Percentiles rank a stretch among this genome's conserved stretches.
Conservation (phyloP, 2,329 filamentous ascomycete species). For the Cryoendolithus antarcticus region DNA sequence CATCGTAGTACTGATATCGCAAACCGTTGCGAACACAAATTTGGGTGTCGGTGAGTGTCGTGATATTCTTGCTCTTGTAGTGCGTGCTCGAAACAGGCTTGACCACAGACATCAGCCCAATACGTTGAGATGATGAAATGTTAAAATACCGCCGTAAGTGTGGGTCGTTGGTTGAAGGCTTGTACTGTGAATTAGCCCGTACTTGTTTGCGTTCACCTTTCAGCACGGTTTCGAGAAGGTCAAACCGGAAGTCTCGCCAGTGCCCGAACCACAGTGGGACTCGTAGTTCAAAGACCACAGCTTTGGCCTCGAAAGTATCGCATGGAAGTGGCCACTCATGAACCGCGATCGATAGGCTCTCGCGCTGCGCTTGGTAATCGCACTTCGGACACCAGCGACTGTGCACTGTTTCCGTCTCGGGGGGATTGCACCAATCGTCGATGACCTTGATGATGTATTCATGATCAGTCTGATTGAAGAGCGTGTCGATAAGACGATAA, state of each 20-base stretch:
- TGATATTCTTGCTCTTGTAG: slow-evolving; percentile 31
- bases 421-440: slow-evolving; percentile 9
- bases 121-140: neutral
- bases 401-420: slow-evolving; percentile 21
- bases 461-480: slow-evolving; percentile 1
- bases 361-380: slow-evolving; percentile 23
- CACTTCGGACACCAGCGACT: slow-evolving; percentile 32
- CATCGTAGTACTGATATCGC: slow-evolving; percentile 38
- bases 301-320: slow-evolving; percentile 21
- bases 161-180: slow-evolving; percentile 6
- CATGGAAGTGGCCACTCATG: slow-evolving; percentile 41
- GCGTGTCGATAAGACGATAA: slow-evolving; percentile 25
- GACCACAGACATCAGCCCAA: slow-evolving; percentile 33
- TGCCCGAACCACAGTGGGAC: slow-evolving; percentile 33
- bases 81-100: slow-evolving; percentile 40
- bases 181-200: slow-evolving; percentile 1
- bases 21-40: slow-evolving; percentile 38
- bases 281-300: slow-evolving; percentile 41
- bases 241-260: slow-evolving; percentile 35
- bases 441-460: slow-evolving; percentile 7
- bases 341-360: slow-evolving; percentile 31
- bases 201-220: slow-evolving; percentile 1
- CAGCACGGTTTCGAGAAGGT: slow-evolving; percentile 10
- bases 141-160: slow-evolving; percentile 1
- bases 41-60: slow-evolving; percentile 24